A percentile compares a stretch with the other conserved stretches of the same genome.
phyloP scores from a whole-genome alignment of 2,329 filamentous ascomycete species.

The Phyllosticta capitalensis region DNA sequence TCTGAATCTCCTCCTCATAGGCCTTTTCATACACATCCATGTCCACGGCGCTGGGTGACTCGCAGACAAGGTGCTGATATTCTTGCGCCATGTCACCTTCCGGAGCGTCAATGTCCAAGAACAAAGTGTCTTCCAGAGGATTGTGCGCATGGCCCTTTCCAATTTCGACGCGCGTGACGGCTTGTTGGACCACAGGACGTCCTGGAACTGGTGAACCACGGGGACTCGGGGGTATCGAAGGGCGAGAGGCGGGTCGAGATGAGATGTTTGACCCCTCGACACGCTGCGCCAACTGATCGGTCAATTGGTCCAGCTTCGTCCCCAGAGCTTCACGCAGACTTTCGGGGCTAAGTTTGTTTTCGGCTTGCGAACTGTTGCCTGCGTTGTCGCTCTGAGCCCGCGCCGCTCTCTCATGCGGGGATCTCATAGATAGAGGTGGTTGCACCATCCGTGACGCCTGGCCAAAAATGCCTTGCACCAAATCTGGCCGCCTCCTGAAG shows the following conservation, averaged over 20 bases:
- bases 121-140: constrained; percentile 54
- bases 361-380: constrained; percentile 41
- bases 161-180: constrained; percentile 1
- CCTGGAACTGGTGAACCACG: background rate
- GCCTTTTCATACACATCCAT: constrained; percentile 84
- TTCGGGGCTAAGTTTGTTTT: constrained; percentile 42
- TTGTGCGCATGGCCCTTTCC: constrained; percentile 54
- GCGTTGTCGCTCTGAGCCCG: constrained; percentile 43
- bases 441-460: constrained; percentile 49
- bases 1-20: constrained; percentile 71
- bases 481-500: constrained; percentile 43
- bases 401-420: constrained; percentile 18
- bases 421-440: constrained; percentile 46
- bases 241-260: background rate
- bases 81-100: constrained; percentile 24
- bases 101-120: constrained; percentile 68
- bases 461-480: constrained; percentile 51
- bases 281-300: constrained; percentile 18
- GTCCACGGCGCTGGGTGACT: constrained; percentile 76
- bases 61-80: constrained; percentile 52
- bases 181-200: background rate
- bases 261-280: constrained; percentile 13
- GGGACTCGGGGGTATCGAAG: constrained; percentile 5
- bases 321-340: constrained; percentile 38
- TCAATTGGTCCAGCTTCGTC: constrained; percentile 19